Percentiles rank a stretch among this genome's conserved stretches.
These are phyloP conservation scores for Fomitopsis betulina DNA, from an alignment of 1,284 basidiomycete genomes.

Conservation along the genomic window DNA sequence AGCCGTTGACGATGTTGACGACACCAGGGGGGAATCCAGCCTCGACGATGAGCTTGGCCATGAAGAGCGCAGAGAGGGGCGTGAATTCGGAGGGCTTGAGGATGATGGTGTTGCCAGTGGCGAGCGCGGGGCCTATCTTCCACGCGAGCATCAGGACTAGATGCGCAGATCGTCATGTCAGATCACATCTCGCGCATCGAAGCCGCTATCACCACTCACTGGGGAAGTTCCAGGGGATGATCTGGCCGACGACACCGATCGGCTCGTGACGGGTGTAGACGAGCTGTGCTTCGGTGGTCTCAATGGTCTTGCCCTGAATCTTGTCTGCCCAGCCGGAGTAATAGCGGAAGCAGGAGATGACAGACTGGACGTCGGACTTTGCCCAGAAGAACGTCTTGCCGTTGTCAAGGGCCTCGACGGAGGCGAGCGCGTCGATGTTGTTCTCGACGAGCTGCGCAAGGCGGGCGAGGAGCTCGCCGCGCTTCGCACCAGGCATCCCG, in stretches of 20 bases:
- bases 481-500: conserved; percentile 53
- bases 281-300: conserved; percentile 70
- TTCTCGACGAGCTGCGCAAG: conserved; percentile 75
- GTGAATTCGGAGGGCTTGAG: conserved; percentile 92
- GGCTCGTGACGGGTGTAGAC: conserved; percentile 89
- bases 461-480: conserved; percentile 64
- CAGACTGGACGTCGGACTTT: conserved; percentile 60
- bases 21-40: conserved; percentile 70
- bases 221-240: conserved; percentile 81
- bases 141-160: conserved; percentile 72
- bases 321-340: conserved; percentile 86
- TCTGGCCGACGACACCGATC: conserved; percentile 86
- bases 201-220: conserved; percentile 31
- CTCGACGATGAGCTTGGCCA: conserved; percentile 42
- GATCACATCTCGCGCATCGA: neutral
- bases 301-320: conserved; percentile 77
- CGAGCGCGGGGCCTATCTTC: conserved; percentile 85
- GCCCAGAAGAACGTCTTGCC: conserved; percentile 79
- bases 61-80: conserved; percentile 72
- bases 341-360: conserved; percentile 72
- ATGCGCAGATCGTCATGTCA: neutral
- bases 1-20: conserved; percentile 66
- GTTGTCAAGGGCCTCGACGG: conserved; percentile 72
- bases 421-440: conserved; percentile 68
- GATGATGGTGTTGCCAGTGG: conserved; percentile 79